phyloP scores from a whole-genome alignment of 2,329 filamentous ascomycete species.

The Xylaria sp. region DNA sequence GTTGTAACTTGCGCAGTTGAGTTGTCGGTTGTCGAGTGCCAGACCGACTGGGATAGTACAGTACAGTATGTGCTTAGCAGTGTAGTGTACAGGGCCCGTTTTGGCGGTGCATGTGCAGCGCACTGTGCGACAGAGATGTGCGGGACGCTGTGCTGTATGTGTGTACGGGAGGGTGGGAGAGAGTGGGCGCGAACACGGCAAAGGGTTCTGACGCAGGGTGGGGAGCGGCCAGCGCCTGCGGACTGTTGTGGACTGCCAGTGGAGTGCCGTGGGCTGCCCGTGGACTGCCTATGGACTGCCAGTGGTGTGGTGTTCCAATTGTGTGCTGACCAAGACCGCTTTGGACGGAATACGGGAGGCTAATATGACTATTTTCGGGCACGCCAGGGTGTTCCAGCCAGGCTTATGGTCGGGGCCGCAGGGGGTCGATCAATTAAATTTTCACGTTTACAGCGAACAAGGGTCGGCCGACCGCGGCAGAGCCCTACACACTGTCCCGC shows the following conservation, averaged over 20 bases:
- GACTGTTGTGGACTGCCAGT: not conserved
- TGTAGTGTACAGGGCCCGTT: not conserved
- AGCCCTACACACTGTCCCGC: not conserved
- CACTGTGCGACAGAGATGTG: no score
- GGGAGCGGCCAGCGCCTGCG: conserved; percentile 11
- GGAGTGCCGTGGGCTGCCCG: not conserved
- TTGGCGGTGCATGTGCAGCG: no score
- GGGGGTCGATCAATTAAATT: conserved; percentile 32
- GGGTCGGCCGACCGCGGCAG: conserved; percentile 4
- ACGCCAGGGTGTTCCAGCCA: conserved; percentile 11
- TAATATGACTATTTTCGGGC: conserved; percentile 30
- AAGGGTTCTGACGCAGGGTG: conserved; percentile 14
- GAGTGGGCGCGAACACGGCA: conserved; percentile 14
- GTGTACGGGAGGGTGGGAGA: not conserved
- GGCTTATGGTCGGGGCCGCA: conserved; percentile 10
- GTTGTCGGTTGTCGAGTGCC: no score
- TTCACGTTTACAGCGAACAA: conserved; percentile 10
- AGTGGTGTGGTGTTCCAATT: conserved; percentile 1
- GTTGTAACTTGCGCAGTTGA: no score
- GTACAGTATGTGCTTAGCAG: not conserved
- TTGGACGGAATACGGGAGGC: conserved; percentile 31
- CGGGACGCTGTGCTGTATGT: no score
- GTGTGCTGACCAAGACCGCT: conserved; percentile 13
- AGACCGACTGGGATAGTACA: no score
- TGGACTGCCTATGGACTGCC: not conserved